Evolutionary conservation across 2,329 filamentous ascomycete species (phyloP), one percentile per base, ranked within the genome.

Genomic region (Penicillium decumbens): DNA sequence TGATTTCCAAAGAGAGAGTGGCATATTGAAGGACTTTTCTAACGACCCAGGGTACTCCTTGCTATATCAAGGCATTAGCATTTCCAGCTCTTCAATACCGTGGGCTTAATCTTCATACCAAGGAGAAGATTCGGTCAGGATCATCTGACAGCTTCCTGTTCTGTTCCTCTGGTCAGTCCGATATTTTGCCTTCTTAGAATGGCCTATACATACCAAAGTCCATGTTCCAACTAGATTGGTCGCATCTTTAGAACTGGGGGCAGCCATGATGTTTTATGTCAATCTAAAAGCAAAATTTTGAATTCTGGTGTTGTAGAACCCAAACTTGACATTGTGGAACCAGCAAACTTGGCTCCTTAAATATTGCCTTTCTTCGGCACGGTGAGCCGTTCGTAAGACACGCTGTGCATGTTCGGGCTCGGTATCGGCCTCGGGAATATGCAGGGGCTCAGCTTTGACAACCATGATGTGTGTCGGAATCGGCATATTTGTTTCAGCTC

Each of bases 1-100:
- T 33, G n/a, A 58, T 55, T 15, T 56, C 33, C 28, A 58, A 39
- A 1, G 50, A 50, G 24, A 59, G 47, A 13, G 25, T 50, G 23
- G 53, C 57, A n/a, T 50, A 50, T 12, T 41, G 41, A 7, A 58
- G 43, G 2, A 33, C 50, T 9, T 55, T 51, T 18, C 57, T 43
- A 25, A 56, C 47, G 6, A 58, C 12, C 51, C 51, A 57, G 9
- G 54, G 56, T 4, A 58, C 57, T 2, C 51, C 53, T 57, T 60
- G 57, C 57, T 60, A 35, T 20, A 20, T 3, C 8, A 37, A 20
- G 18, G 10, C 8, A 5, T 37, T 37, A 37, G 33, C 18, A 20
- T 37, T 18, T 13, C 15, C 5, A 2, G 15, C 15, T 10, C 15
- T 37, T 4, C 4, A 23, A 12, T 12, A 20, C 20, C 4, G 8